Evolutionary conservation across 495 filamentous ascomycete species (phyloP).

Genomic region (Endocarpon pusillum): DNA sequence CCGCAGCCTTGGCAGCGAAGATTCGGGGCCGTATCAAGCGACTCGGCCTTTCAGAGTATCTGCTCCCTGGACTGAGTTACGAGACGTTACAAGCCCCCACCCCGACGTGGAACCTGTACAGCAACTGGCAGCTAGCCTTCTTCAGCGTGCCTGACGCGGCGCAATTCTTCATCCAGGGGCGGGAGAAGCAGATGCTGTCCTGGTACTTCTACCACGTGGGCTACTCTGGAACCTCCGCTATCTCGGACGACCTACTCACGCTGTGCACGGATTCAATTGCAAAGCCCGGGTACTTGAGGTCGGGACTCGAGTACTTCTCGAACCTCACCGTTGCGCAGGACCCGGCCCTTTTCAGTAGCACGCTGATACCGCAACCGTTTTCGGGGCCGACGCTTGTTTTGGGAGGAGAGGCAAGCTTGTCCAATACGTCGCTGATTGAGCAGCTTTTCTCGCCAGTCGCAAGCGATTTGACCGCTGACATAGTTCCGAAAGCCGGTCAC

Average conservation of each 20-base stretch:
- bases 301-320: slow-evolving; percentile 1
- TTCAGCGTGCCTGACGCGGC: slow-evolving; percentile 26
- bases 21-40: slow-evolving; percentile 13
- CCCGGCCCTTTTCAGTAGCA: background rate
- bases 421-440: background rate
- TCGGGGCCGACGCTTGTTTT: background rate
- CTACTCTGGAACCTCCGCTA: slow-evolving; percentile 9
- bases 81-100: slow-evolving; percentile 8
- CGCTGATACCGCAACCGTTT: background rate
- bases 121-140: slow-evolving; percentile 27
- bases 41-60: slow-evolving; percentile 19
- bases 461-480: background rate
- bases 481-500: slow-evolving; percentile 1
- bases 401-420: slow-evolving; percentile 1
- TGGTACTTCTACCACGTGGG: slow-evolving; percentile 27
- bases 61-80: slow-evolving; percentile 23
- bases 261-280: background rate
- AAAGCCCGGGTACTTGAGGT: slow-evolving; percentile 1
- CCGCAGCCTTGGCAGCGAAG: slow-evolving; percentile 16
- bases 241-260: background rate
- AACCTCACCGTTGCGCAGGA: background rate
- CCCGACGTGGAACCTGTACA: slow-evolving; percentile 18
- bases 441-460: background rate
- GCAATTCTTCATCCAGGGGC: slow-evolving; percentile 22
- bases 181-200: slow-evolving; percentile 20